Evolutionary conservation across 345 rosid species (phyloP), one percentile per base, ranked within the genome.

Genomic region (Acer campestre): DNA sequence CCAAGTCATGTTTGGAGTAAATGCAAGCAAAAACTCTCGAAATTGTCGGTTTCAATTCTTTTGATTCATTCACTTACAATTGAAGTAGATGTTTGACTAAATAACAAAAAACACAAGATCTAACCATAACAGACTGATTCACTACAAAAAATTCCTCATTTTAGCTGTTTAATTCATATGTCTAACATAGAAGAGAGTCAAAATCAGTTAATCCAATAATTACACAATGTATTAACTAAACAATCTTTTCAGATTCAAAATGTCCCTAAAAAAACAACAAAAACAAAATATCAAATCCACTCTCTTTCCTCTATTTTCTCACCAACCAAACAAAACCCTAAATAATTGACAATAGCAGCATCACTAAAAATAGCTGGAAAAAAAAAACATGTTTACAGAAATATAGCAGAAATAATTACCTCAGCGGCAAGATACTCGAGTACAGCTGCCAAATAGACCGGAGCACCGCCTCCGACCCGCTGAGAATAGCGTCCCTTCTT

Each of bases 401-500:
- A 1, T 6, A 14, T 8, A 11, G 14, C 7, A 22, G 2, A 56
- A 40, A 65, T 9, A 10, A 67, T 66, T 74, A 91, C 95, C 89
- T 93, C 94, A 80, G 97, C 97, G 2, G 97, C 98, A 7, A 91
- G 90, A 68, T 91, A 93, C 67, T 93, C 98, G 3, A 93, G 98
- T 2, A 93, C 98, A 7, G 95, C 93, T 65, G 97, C 97, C 44
- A 92, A 82, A 74, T 92, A 90, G 16, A 93, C 92, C 6, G 94
- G 95, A 87, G 95, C 93, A 22, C 95, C 97, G 48, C 89, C 73
- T 18, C 94, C 95, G 8, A 91, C 92, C 11, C 95, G 88, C 76
- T 86, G 80, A 1, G 94, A 75, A 55, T 93, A 91, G 11, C 95
- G 88, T 3, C 97, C 95, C 74, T 90, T 89, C 88, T 91, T 93